These are phyloP conservation scores for Rhizopogon sp. DNA, from an alignment of 768 basidiomycete genomes.

Conservation along the genomic window DNA sequence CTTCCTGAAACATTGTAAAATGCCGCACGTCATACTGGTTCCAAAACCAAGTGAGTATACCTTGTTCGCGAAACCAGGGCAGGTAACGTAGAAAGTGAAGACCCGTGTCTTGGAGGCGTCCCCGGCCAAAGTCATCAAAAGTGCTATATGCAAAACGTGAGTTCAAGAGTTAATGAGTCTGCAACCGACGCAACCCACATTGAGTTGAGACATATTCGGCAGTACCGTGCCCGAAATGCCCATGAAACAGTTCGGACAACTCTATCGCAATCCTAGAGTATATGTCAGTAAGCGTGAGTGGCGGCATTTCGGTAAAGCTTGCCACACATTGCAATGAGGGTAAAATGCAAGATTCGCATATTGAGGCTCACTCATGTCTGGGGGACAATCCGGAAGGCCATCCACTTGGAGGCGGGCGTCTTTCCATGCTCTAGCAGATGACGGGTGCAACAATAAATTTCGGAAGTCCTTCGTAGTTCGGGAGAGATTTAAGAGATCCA, in stretches of 20 bases:
- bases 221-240: neutral
- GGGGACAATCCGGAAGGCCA: conserved; percentile 37
- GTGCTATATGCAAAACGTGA: neutral
- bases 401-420: conserved; percentile 28
- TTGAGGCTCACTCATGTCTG: conserved; percentile 39
- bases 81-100: neutral
- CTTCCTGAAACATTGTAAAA: neutral
- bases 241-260: neutral
- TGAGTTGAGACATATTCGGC: neutral
- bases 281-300: neutral
- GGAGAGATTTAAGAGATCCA: conserved; percentile 37
- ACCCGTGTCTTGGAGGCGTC: neutral
- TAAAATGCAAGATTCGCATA: conserved; percentile 41
- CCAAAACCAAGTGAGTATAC: no score
- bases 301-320: neutral
- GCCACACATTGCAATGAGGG: neutral
- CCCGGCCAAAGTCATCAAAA: neutral
- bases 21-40: neutral
- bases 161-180: neutral
- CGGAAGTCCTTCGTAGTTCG: conserved; percentile 32
- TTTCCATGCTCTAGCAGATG: conserved; percentile 29
- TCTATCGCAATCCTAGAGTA: neutral
- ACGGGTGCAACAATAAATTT: conserved; percentile 23
- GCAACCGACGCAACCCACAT: neutral
- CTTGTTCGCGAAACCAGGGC: neutral